phyloP scores from a whole-genome alignment of 1,139 yeast genomes.

The Pichia sp. region DNA sequence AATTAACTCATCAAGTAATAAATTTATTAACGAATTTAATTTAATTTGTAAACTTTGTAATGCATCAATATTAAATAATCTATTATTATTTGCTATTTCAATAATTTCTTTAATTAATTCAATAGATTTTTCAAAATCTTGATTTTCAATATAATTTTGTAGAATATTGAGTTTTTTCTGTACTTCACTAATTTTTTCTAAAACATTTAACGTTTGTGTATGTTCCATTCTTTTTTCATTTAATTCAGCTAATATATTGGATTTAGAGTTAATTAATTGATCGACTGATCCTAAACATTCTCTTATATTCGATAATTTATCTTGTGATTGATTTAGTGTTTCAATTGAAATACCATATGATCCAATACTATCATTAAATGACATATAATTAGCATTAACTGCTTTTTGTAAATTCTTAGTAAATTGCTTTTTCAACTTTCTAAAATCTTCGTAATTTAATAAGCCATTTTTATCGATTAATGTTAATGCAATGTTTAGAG shows the following conservation, averaged over 20 bases:
- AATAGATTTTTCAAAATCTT: constrained; percentile 66
- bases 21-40: constrained; percentile 56
- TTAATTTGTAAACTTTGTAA: constrained; percentile 52
- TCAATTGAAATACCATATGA: constrained; percentile 60
- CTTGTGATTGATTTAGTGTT: constrained; percentile 52
- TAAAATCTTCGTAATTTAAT: constrained; percentile 50
- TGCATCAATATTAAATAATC: constrained; percentile 41
- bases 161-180: constrained; percentile 54
- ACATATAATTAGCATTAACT: constrained; percentile 78
- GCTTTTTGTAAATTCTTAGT: constrained; percentile 56
- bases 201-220: constrained; percentile 61
- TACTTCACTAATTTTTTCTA: constrained; percentile 63
- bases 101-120: constrained; percentile 28
- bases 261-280: constrained; percentile 23
- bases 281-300: constrained; percentile 38
- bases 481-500: constrained; percentile 76
- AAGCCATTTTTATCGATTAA: constrained; percentile 79
- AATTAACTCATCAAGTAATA: constrained; percentile 61
- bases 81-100: constrained; percentile 50
- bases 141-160: constrained; percentile 60
- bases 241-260: constrained; percentile 55
- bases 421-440: constrained; percentile 47
- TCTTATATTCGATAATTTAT: constrained; percentile 45
- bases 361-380: constrained; percentile 77
- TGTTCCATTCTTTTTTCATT: constrained; percentile 58